phyloP scores from a whole-genome alignment of 306 rosid genomes.

The Casuarina equisetifolia region DNA sequence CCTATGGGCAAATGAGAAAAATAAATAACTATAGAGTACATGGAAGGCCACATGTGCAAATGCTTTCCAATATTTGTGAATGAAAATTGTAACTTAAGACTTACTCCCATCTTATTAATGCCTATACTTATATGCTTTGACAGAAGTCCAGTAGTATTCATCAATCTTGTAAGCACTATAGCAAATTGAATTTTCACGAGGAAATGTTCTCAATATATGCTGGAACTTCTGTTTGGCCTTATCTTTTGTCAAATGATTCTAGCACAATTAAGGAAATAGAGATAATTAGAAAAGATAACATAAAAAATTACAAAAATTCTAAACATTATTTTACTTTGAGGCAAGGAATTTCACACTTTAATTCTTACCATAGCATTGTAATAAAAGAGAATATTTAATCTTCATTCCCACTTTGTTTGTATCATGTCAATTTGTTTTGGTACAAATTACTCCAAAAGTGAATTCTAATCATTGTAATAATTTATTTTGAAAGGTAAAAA shows the following conservation, averaged over 20 bases:
- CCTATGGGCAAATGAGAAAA: slow-evolving; percentile 42
- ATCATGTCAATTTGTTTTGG: slow-evolving; percentile 93
- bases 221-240: slow-evolving; percentile 91
- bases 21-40: background rate
- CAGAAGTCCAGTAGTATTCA: slow-evolving; percentile 92
- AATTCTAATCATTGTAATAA: slow-evolving; percentile 79
- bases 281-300: background rate
- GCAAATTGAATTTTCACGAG: slow-evolving; percentile 85
- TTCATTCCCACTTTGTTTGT: slow-evolving; percentile 86
- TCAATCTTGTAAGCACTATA: slow-evolving; percentile 89
- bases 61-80: background rate
- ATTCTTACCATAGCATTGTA: slow-evolving; percentile 70
- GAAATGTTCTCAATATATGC: slow-evolving; percentile 80
- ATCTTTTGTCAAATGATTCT: slow-evolving; percentile 83
- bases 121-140: slow-evolving; percentile 90
- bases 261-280: slow-evolving; percentile 1
- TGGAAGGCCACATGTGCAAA: slow-evolving; percentile 1
- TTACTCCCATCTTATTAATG: slow-evolving; percentile 94
- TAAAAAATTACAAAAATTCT: background rate
- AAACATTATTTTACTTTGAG: background rate
- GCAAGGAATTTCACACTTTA: background rate
- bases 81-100: slow-evolving; percentile 6
- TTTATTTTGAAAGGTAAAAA: slow-evolving; percentile 20
- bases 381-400: slow-evolving; percentile 82
- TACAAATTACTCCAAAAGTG: slow-evolving; percentile 75